Evolutionary conservation across 1,284 basidiomycete genomes (phyloP), one percentile per base, ranked within the genome.

Genomic region (Ceratobasidium papillatum): DNA sequence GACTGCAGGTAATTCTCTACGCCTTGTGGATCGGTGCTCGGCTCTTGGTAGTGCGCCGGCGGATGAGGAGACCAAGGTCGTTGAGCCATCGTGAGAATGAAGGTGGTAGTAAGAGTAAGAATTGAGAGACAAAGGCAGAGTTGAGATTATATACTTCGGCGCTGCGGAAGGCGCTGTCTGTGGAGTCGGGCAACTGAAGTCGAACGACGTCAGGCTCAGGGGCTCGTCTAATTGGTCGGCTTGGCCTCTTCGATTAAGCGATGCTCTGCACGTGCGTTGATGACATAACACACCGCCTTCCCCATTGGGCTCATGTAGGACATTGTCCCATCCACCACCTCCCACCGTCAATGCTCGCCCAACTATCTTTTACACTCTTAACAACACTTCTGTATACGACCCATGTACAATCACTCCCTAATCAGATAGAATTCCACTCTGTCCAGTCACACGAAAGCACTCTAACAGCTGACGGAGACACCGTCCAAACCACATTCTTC

Each of bases 1-100:
- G 54, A 41, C 38, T 56, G 54, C 27, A 72, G 43, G 32, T 59
- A 59, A 30, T 61, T 72, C 47, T 59, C 68, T 14, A 72, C 56
- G n/a, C 68, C 68, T 2, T 38, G 54, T 1, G 54, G 56, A n/a
- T 72, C 68, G 7, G 68, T 61, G 43, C 56, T 59, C n/a, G 54
- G 68, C 25, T 72, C 41, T 32, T 59, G 68, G 56, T 72, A 72
- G 56, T 72, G 68, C 17, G 68, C 56, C 30, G 54, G 68, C 17
- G 54, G 68, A 43, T 59, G 68, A 72, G 54, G 68, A 19, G 68
- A 72, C 68, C 68, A 72, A n/a, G 68, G 68, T 61, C 56, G 38
- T 4, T 36, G 54, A 36, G 68, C 25, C 68, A 72, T 72, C 27
- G 56, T 72, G 68, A 66, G 63, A 51, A 47, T 22, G 7, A 32